Evolutionary conservation across 331 rosid genomes (phyloP), one percentile per base, ranked within the genome.

Genomic region (Telfairia occidentalis): DNA sequence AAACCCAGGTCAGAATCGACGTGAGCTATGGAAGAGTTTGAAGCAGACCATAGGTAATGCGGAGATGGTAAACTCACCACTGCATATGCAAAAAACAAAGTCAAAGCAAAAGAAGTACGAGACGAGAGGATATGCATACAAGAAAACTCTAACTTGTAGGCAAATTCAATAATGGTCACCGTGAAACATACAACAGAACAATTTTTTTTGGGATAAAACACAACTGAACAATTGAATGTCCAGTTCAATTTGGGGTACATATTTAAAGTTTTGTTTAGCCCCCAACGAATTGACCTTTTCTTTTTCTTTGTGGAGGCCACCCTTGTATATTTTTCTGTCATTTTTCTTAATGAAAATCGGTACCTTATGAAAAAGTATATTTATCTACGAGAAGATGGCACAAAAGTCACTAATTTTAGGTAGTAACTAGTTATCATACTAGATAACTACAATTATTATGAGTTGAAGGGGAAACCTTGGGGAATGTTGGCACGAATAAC

Each of bases 1-100:
- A 81, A 81, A 53, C 98, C 98, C 83, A 85, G 78, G 78, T 49
- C 35, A 48, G 91, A 76, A 84, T 87, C 92, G 81, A 88, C 88
- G 69, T 60, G 81, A 60, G 95, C 97, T 79, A 94, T 86, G 10
- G 97, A 91, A 80, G 86, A 79, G 86, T 91, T 94, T 83, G 97
- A 89, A 71, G 82, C 85, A 66, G 91, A 88, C 98, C 98, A 94
- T 67, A 59, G 87, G 88, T 94, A 93, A 83, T 91, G 92, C n/a
- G 92, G 88, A 71, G 98, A 91, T 54, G 98, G 98, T 76, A 94
- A 86, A 72, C 77, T 49, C 69, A 94, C 95, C 86, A 82, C 97
- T 93, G 85, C 83, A 81, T 82, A 82, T 37, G 72, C 28, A 19
- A 64, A 19, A 58, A 54, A 53, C 1, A 2, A 61, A 32, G 1